A percentile compares a stretch with the other conserved stretches of the same genome.
Conservation (phyloP, 352 stramenopile species). For the Phytophthora rubi region DNA sequence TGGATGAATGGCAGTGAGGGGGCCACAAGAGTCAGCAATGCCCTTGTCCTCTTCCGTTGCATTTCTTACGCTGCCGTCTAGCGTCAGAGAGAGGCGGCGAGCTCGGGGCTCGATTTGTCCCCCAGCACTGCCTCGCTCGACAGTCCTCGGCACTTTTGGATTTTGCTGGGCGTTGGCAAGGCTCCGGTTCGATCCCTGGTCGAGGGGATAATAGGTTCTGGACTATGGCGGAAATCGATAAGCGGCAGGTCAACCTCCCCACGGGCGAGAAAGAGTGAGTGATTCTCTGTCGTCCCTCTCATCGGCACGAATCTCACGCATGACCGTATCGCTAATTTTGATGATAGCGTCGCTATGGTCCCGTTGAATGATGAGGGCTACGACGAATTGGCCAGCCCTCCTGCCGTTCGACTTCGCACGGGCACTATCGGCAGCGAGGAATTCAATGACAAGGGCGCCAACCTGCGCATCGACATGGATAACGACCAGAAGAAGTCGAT, state of each 20-base stretch:
- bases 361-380: constrained; percentile 39
- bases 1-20: constrained; percentile 28
- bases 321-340: constrained; percentile 6
- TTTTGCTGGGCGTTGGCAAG: constrained; percentile 26
- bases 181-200: constrained; percentile 11
- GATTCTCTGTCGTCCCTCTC: neutral
- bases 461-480: constrained; percentile 72
- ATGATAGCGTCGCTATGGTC: constrained; percentile 21
- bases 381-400: constrained; percentile 38
- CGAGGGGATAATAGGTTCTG: neutral
- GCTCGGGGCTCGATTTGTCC: constrained; percentile 27
- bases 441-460: constrained; percentile 65
- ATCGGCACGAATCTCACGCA: constrained; percentile 23
- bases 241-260: constrained; percentile 27
- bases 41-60: constrained; percentile 33
- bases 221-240: constrained; percentile 30
- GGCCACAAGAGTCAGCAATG: constrained; percentile 34
- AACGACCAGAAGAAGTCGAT: constrained; percentile 63
- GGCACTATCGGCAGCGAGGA: constrained; percentile 67
- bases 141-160: constrained; percentile 26
- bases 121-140: constrained; percentile 4
- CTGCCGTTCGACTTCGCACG: constrained; percentile 44
- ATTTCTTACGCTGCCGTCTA: constrained; percentile 21
- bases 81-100: constrained; percentile 30
- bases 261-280: constrained; percentile 32